Percentiles rank a stretch among this genome's conserved stretches.
phyloP scores from a whole-genome alignment of 768 basidiomycete genomes.

The Tylopilus sp. region DNA sequence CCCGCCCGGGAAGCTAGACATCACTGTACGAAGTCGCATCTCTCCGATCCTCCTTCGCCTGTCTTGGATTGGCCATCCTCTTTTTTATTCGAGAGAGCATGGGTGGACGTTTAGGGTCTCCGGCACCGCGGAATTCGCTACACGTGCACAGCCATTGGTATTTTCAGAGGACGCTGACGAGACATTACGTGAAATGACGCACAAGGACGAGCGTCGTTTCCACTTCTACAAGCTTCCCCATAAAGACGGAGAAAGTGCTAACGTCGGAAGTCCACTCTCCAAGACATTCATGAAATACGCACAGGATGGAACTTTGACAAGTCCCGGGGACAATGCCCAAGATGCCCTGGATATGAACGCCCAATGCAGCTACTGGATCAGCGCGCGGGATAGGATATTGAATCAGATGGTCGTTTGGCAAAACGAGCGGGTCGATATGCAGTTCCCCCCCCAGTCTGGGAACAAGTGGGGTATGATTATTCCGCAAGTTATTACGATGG shows the following conservation, averaged over 20 bases:
- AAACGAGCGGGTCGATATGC: conserved; percentile 47
- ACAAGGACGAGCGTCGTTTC: conserved; percentile 40
- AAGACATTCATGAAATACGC: conserved; percentile 89
- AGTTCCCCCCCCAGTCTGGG: conserved; percentile 35
- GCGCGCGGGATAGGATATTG: conserved; percentile 83
- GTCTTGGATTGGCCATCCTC: conserved; percentile 83
- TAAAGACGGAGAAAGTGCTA: conserved; percentile 90
- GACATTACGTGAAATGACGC: conserved; percentile 44
- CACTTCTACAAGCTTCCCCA: conserved; percentile 92
- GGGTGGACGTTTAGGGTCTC: conserved; percentile 91
- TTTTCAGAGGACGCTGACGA: conserved; percentile 68
- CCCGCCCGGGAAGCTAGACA: conserved; percentile 71
- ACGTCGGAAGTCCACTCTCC: conserved; percentile 89
- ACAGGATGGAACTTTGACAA: conserved; percentile 81
- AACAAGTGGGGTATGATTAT: conserved; percentile 87
- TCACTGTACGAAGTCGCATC: conserved; percentile 79
- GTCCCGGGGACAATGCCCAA: conserved; percentile 75
- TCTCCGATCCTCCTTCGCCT: conserved; percentile 83
- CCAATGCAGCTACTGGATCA: conserved; percentile 97
- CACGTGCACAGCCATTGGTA: conserved; percentile 43
- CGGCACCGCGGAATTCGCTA: conserved; percentile 39
- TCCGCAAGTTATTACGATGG: conserved; percentile 97
- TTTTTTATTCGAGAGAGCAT: conserved; percentile 81
- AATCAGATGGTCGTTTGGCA: conserved; percentile 95
- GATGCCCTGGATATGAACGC: conserved; percentile 90